Conservation (phyloP, 257 asterid species). For the Nyctanthes arbortristis region DNA sequence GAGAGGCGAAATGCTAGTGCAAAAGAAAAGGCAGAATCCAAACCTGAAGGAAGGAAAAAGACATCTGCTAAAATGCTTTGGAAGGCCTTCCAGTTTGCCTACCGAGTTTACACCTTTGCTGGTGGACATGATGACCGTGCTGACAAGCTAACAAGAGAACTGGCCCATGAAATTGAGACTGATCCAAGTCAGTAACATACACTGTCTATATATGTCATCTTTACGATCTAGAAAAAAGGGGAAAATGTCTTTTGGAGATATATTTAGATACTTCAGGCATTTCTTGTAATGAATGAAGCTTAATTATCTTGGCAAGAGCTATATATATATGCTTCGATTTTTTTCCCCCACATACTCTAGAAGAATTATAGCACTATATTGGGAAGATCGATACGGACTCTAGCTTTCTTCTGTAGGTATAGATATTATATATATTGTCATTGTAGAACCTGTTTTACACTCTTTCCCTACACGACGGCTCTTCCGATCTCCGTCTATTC, state of each 20-base stretch:
- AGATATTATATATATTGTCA: not conserved
- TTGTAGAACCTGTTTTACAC: slow-evolving; percentile 18
- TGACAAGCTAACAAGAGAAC: slow-evolving; percentile 68
- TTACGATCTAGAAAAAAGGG: slow-evolving; percentile 2
- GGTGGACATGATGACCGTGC: slow-evolving; percentile 95
- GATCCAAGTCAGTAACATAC: slow-evolving; percentile 34
- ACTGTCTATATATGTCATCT: slow-evolving; percentile 7
- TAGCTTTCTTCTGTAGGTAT: slow-evolving; percentile 19
- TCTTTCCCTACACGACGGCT: too few species aligned
- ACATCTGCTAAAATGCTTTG: slow-evolving; percentile 64
- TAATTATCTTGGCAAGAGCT: slow-evolving; percentile 19
- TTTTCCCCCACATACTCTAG: slow-evolving; percentile 9
- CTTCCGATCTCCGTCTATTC: slow-evolving; percentile 20
- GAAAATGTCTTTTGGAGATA: not conserved
- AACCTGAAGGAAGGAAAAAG: slow-evolving; percentile 39
- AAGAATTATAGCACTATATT: slow-evolving; percentile 18
- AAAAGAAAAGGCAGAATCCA: slow-evolving; percentile 30
- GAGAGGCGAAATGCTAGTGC: slow-evolving; percentile 48
- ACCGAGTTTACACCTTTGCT: slow-evolving; percentile 70
- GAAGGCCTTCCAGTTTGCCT: slow-evolving; percentile 91
- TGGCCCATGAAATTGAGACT: slow-evolving; percentile 72
- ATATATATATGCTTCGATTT: slow-evolving; percentile 12
- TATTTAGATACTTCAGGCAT: slow-evolving; percentile 18
- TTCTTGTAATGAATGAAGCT: slow-evolving; percentile 17
- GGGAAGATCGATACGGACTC: slow-evolving; percentile 25